phyloP scores from a whole-genome alignment of 805 yeast genomes.

The Wickerhamomyces pijperi region DNA sequence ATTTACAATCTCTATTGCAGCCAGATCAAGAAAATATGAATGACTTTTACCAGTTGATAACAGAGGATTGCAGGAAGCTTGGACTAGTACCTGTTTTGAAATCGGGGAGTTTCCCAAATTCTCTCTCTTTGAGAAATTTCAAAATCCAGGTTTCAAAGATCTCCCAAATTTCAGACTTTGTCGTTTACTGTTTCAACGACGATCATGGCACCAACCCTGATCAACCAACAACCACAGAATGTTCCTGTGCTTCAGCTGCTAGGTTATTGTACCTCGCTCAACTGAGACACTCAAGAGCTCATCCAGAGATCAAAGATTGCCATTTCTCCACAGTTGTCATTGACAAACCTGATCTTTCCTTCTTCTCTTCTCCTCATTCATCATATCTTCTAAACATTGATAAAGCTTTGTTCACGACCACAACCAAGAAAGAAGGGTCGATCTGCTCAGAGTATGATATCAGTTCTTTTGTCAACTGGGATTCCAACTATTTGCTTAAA shows the following conservation, averaged over 20 bases:
- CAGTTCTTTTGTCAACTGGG: slow-evolving; percentile 46
- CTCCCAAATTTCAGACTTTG: slow-evolving; percentile 61
- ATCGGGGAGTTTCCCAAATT: slow-evolving; percentile 49
- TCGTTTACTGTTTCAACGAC: slow-evolving; percentile 57
- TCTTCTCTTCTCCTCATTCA: slow-evolving; percentile 5
- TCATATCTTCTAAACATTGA: slow-evolving; percentile 15
- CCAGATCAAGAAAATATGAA: slow-evolving; percentile 21
- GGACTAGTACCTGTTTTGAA: slow-evolving; percentile 39
- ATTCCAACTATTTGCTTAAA: slow-evolving; percentile 51
- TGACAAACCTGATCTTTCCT: slow-evolving; percentile 7
- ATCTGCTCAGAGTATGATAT: slow-evolving; percentile 27
- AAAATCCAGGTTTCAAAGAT: slow-evolving; percentile 78
- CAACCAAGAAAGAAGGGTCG: slow-evolving; percentile 10
- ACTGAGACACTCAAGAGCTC: slow-evolving; percentile 17
- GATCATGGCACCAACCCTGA: slow-evolving; percentile 13
- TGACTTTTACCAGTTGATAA: slow-evolving; percentile 11
- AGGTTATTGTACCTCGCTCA: slow-evolving; percentile 35
- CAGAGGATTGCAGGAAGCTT: slow-evolving; percentile 19
- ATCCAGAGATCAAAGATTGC: slow-evolving; percentile 17
- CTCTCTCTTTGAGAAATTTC: slow-evolving; percentile 73
- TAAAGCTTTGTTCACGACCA: slow-evolving; percentile 11
- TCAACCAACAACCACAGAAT: slow-evolving; percentile 6
- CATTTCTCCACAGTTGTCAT: slow-evolving; percentile 14
- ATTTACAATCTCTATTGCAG: too few relatives aligned
- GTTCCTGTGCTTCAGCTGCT: slow-evolving; percentile 28